These are phyloP conservation scores for Oidiodendron maius DNA, from an alignment of 495 filamentous ascomycete genomes.

Conservation along the genomic window DNA sequence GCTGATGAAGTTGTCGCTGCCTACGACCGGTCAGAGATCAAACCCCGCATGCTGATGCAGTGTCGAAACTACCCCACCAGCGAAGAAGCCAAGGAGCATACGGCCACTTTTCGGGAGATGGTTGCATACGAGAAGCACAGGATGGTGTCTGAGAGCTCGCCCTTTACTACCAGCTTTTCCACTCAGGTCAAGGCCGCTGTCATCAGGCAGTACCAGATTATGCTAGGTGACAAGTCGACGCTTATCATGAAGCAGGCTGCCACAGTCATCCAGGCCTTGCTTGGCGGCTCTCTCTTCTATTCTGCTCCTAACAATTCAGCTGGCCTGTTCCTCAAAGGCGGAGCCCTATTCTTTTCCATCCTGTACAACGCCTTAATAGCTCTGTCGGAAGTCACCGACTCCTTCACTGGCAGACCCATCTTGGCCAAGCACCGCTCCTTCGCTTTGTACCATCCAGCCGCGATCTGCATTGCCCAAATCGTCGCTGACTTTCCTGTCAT, in stretches of 20 bases:
- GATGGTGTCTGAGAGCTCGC: conserved; percentile 58
- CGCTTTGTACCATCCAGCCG: conserved; percentile 64
- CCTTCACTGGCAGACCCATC: conserved; percentile 53
- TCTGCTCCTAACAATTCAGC: conserved; percentile 51
- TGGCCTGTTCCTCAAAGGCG: conserved; percentile 44
- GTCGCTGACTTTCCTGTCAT: conserved; percentile 62
- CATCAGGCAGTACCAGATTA: conserved; percentile 49
- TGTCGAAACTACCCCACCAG: conserved; percentile 41
- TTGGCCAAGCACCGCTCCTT: conserved; percentile 64
- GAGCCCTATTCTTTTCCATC: conserved; percentile 50
- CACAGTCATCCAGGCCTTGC: conserved; percentile 64
- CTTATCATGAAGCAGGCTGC: conserved; percentile 53
- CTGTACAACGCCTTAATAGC: conserved; percentile 58
- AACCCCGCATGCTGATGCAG: conserved; percentile 23
- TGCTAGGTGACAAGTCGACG: conserved; percentile 53
- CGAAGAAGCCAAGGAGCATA: conserved; percentile 34
- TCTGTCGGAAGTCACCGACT: conserved; percentile 51
- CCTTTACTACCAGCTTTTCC: conserved; percentile 32
- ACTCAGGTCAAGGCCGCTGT: conserved; percentile 35
- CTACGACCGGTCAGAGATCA: conserved; percentile 23
- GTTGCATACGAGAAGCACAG: conserved; percentile 61
- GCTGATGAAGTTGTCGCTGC: conserved; percentile 56
- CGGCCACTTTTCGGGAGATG: conserved; percentile 53
- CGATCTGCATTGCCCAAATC: conserved; percentile 60
- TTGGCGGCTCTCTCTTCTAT: conserved; percentile 77